Base-by-base conservation (phyloP, 495 filamentous ascomycete genomes). In the Penicillium steckii region DNA sequence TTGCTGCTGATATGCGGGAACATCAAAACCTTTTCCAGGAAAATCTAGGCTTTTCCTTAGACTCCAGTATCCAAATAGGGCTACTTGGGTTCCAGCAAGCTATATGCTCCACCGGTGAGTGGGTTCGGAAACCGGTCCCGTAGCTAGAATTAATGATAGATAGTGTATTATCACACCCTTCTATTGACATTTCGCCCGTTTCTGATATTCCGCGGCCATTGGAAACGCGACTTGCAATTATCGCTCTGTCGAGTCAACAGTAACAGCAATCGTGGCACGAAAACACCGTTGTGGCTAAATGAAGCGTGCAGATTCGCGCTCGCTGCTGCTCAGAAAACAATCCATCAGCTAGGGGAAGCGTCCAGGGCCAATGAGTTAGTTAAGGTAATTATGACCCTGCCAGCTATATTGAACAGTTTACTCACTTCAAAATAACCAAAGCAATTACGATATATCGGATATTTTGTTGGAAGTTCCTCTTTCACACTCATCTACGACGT, bases 171-270 rank as follows among this genome's bases (percentile, higher is more conserved):
- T 30, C 69, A 69, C 30, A 69, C 62, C 1, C 52, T 74, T 6
- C 66, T 76, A 9, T 55, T 77, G 2, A 77, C 74, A 1, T 76
- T 72, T 46, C 67, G 74, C 0, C 74, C 73, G 4, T 77, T 77
- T 48, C 43, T 77, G 15, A 76, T 77, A 8, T 74, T 76, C 42
- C 66, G 73, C 1, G 73, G 70, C 2, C 66, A 72, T 33, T 71
- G 67, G 68, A 67, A 60, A 15, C 61, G 67, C 4, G 65, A 68
- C 27, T 61, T 57, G 47, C 61, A 66, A 44, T 7, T 55, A n/a
- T 35, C 59, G 15, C 49, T 52, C 1, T 46, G 53, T 13, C 53
- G 56, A 2, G 19, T 46, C 1, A 50, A 19, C n/a, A 46, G 17
- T 6, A 15, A 22, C 29, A 2, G 25, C 46, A 68, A 67, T 52